Evolutionary conservation across 176 grass and related monocot genomes (phyloP).

Genomic region (Thinopyrum elongatum): DNA sequence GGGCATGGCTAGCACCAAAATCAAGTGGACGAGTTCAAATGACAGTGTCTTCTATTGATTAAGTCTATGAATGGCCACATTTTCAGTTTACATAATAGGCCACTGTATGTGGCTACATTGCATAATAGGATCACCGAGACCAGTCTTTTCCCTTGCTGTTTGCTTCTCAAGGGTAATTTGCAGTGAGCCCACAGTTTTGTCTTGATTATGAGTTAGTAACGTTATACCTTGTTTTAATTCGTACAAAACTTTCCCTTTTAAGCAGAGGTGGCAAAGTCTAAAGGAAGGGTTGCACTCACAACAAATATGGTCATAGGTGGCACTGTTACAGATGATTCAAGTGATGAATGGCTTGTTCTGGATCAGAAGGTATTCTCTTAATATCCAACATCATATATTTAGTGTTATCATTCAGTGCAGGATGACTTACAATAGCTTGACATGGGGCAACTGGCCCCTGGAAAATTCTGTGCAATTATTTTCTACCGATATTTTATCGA

Average conservation of each 20-base stretch:
- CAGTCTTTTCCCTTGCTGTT: not conserved
- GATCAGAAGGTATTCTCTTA: conserved; percentile 78
- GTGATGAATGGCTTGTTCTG: conserved; percentile 86
- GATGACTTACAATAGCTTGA: not conserved
- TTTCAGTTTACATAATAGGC: not conserved
- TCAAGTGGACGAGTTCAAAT: not conserved
- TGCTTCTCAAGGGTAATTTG: not conserved
- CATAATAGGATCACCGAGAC: not conserved
- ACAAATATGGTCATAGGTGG: conserved; percentile 96
- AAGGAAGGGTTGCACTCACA: conserved; percentile 92
- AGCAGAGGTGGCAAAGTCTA: conserved; percentile 83
- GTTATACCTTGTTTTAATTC: conserved; percentile 7
- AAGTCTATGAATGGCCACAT: not conserved
- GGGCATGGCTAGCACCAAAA: not conserved
- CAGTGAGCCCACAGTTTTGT: not conserved
- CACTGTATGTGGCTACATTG: not conserved
- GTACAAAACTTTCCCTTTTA: conserved; percentile 10
- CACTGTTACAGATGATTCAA: conserved; percentile 77
- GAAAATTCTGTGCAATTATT: not conserved
- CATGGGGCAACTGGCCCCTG: not conserved
- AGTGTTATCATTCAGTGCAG: not conserved
- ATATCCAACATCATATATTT: not conserved
- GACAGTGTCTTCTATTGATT: not conserved
- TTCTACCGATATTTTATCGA: not conserved
- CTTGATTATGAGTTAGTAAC: not conserved